Conservation (phyloP, 148 eudicot genomes). For the Rheum nobile region DNA sequence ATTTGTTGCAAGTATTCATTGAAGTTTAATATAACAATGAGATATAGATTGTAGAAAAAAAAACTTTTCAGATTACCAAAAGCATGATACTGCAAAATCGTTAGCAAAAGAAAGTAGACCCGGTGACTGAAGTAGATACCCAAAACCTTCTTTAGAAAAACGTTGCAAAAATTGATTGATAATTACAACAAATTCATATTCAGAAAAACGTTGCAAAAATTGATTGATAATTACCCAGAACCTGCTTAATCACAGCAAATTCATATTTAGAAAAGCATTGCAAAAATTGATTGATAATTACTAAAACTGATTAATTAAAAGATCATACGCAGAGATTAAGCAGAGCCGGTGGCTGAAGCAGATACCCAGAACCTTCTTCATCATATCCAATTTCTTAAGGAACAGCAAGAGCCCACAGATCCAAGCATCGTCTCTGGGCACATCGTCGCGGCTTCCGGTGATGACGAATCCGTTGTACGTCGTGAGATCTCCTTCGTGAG, state of each 20-base stretch:
- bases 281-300: not conserved
- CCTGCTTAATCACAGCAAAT: too few species aligned
- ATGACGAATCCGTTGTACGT: constrained; percentile 70
- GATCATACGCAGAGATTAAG: not conserved
- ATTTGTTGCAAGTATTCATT: not conserved
- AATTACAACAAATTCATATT: too few species aligned
- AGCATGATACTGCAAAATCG: not conserved
- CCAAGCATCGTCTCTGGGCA: constrained; percentile 65
- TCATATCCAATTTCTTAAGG: constrained; percentile 43
- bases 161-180: too few species aligned
- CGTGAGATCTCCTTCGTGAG: constrained; percentile 40
- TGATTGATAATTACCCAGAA: too few species aligned
- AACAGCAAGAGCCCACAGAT: constrained; percentile 42
- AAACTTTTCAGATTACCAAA: too few species aligned
- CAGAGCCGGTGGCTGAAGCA: constrained; percentile 94
- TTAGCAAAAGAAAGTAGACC: not conserved
- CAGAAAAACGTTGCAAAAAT: too few species aligned
- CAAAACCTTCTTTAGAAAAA: too few species aligned
- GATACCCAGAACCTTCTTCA: constrained; percentile 72
- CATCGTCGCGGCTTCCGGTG: constrained; percentile 88
- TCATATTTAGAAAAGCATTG: too few species aligned
- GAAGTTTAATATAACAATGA: not conserved
- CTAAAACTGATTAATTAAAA: not conserved
- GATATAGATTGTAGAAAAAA: not conserved
- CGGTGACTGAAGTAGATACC: not conserved